Percentiles rank a stretch among this genome's conserved stretches.
These are phyloP conservation scores for Colletotrichum cuscutae DNA, from an alignment of 2,329 filamentous ascomycete genomes.

Conservation along the genomic window DNA sequence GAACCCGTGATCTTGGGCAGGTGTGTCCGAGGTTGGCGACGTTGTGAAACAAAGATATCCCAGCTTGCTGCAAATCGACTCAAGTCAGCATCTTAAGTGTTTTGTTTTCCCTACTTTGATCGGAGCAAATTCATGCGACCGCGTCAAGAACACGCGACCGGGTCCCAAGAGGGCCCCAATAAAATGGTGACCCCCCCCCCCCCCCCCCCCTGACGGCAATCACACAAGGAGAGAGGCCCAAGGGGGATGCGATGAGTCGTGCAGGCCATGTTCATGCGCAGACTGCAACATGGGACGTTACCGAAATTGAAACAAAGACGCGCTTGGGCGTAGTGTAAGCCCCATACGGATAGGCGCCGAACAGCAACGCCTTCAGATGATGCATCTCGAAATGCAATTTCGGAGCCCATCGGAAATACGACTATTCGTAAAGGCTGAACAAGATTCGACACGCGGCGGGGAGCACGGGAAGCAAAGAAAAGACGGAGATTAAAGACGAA, in stretches of 20 bases:
- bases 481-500: constrained; percentile 22
- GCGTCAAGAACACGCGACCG: constrained; percentile 34
- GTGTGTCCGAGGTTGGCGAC: constrained; percentile 28
- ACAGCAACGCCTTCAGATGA: constrained; percentile 32
- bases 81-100: constrained; percentile 36
- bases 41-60: constrained; percentile 35
- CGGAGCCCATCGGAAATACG: constrained; percentile 29
- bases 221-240: constrained; percentile 25
- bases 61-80: constrained; percentile 30
- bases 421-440: background rate
- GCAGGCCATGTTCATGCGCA: constrained; percentile 33
- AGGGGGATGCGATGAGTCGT: constrained; percentile 31
- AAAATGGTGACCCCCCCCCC: constrained; percentile 11
- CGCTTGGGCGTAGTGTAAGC: constrained; percentile 30
- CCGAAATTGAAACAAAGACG: constrained; percentile 35
- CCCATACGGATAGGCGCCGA: constrained; percentile 29
- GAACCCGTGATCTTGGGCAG: constrained; percentile 27
- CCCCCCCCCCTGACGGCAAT: constrained; percentile 24
- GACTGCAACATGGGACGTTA: constrained; percentile 36
- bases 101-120: constrained; percentile 35
- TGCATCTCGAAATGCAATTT: constrained; percentile 34
- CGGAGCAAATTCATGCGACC: constrained; percentile 34
- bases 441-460: background rate
- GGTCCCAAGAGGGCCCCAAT: constrained; percentile 25
- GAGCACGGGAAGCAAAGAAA: background rate